These are phyloP conservation scores for Triticum timopheevii DNA, from an alignment of 176 grass and related monocot species.

Conservation along the genomic window DNA sequence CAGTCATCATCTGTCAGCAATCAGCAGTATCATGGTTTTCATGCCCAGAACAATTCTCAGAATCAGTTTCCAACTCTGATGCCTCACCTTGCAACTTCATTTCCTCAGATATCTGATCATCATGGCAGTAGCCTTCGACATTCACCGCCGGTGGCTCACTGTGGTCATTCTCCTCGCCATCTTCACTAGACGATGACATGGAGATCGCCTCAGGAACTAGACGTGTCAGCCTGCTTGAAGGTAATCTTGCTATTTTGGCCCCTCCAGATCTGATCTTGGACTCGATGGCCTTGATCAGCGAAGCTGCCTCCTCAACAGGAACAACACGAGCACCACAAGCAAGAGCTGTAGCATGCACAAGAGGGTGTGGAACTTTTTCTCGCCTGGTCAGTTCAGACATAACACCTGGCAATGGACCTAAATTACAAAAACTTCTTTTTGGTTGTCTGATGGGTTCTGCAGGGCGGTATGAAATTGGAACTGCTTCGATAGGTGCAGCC, in stretches of 20 bases:
- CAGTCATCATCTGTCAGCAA: slow-evolving; percentile 30
- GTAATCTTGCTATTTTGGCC: slow-evolving; percentile 53
- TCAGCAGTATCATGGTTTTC: slow-evolving; percentile 17
- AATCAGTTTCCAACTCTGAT: slow-evolving; percentile 42
- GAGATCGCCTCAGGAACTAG: slow-evolving; percentile 24
- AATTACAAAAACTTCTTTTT: slow-evolving; percentile 23
- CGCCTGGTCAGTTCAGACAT: slow-evolving; percentile 32
- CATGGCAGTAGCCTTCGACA: background rate
- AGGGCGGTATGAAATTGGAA: slow-evolving; percentile 74
- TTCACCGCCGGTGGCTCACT: slow-evolving; percentile 6
- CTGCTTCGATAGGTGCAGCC: slow-evolving; percentile 62
- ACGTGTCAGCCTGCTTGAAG: slow-evolving; percentile 27
- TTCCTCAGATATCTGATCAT: slow-evolving; percentile 29
- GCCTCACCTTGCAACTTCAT: slow-evolving; percentile 28
- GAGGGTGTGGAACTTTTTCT: slow-evolving; percentile 29
- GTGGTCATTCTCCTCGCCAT: slow-evolving; percentile 36
- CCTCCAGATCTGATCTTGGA: slow-evolving; percentile 79
- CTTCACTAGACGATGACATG: slow-evolving; percentile 45
- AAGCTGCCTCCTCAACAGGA: slow-evolving; percentile 54
- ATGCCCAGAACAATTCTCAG: slow-evolving; percentile 27
- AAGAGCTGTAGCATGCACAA: slow-evolving; percentile 81
- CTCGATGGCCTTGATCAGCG: slow-evolving; percentile 64
- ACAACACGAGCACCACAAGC: slow-evolving; percentile 79
- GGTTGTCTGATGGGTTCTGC: slow-evolving; percentile 36
- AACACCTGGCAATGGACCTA: slow-evolving; percentile 22